Conservation (phyloP, 192 early-diverging fungal species). For the Mortierella hygrophila region DNA sequence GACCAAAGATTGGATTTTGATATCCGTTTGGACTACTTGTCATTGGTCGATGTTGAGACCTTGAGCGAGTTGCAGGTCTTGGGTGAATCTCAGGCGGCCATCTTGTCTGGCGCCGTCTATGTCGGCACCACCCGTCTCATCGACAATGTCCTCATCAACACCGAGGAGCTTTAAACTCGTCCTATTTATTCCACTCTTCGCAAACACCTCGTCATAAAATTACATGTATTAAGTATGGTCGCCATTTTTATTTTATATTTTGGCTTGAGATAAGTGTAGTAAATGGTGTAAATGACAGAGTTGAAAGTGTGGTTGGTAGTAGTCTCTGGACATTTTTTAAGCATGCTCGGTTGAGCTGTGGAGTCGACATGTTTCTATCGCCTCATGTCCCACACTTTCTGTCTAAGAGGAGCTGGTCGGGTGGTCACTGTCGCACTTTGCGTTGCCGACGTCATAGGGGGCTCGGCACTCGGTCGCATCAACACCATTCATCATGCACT, state of each 20-base stretch:
- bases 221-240: too few relatives aligned
- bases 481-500: neutral
- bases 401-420: too few relatives aligned
- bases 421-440: neutral
- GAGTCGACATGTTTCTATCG: too few relatives aligned
- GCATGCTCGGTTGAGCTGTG: too few relatives aligned
- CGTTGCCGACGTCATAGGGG: neutral
- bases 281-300: too few relatives aligned
- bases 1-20: constrained; percentile 58
- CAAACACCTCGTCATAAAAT: neutral
- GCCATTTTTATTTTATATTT: too few relatives aligned
- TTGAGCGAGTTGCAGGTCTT: constrained; percentile 73
- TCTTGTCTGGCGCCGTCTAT: constrained; percentile 87
- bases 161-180: constrained; percentile 30
- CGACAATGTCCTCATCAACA: constrained; percentile 90
- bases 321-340: too few relatives aligned
- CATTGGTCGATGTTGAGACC: constrained; percentile 76
- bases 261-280: too few relatives aligned
- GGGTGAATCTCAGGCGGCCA: constrained; percentile 69
- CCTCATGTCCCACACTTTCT: too few relatives aligned
- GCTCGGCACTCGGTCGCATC: neutral
- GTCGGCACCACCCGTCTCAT: constrained; percentile 93
- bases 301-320: too few relatives aligned
- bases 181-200: neutral
- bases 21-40: constrained; percentile 87